Conservation (phyloP, 306 rosid genomes). For the Rosa lucieae region DNA sequence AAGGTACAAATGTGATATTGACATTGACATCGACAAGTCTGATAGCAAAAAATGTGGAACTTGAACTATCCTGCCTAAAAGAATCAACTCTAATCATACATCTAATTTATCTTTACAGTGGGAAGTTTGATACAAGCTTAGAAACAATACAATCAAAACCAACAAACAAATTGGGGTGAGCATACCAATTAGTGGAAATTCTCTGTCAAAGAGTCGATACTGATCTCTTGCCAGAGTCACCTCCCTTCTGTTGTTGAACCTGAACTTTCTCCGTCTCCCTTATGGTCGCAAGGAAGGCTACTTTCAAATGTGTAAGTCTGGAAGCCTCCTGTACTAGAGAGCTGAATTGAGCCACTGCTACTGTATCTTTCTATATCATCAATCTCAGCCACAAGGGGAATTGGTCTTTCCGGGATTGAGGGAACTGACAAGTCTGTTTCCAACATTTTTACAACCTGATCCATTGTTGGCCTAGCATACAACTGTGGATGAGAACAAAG, state of each 20-base stretch:
- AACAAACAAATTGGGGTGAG: constrained; percentile 24
- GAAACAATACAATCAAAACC: constrained; percentile 30
- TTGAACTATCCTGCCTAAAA: constrained; percentile 12
- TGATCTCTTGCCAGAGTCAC: constrained; percentile 15
- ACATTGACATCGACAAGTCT: not conserved
- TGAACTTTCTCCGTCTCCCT: constrained; percentile 40
- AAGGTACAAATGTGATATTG: constrained; percentile 2
- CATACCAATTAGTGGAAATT: constrained; percentile 28
- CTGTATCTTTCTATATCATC: constrained; percentile 71
- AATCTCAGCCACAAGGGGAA: constrained; percentile 67
- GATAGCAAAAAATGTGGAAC: constrained; percentile 1
- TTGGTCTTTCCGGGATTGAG: constrained; percentile 69
- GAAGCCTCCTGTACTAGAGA: constrained; percentile 57
- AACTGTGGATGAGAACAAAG: constrained; percentile 93
- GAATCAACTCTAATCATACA: constrained; percentile 40
- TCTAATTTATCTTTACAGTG: constrained; percentile 40
- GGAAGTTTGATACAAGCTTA: constrained; percentile 12
- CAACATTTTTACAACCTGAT: constrained; percentile 90
- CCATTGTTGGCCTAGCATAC: constrained; percentile 97
- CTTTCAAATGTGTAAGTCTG: constrained; percentile 46
- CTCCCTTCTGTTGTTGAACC: constrained; percentile 17
- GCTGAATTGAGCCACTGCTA: constrained; percentile 56
- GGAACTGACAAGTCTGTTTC: constrained; percentile 83
- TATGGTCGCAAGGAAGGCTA: constrained; percentile 25
- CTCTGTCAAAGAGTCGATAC: constrained; percentile 25